Conservation (phyloP, 2,329 filamentous ascomycete species). For the Aspergillus fumigatus region DNA sequence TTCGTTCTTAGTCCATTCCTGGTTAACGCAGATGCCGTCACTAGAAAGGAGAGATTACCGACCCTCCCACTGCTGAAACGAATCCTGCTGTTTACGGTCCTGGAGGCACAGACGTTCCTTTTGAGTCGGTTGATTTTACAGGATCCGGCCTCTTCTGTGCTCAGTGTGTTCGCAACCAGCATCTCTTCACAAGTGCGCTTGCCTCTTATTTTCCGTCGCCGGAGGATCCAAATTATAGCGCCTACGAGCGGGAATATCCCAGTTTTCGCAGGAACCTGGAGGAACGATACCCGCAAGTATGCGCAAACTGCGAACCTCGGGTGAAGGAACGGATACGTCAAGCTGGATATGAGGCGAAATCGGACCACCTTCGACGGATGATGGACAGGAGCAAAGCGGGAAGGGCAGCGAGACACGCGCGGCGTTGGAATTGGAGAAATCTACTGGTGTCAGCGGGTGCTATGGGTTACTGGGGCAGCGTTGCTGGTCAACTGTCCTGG, state of each 20-base stretch:
- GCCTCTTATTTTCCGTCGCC: conserved; percentile 71
- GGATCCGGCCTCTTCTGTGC: conserved; percentile 59
- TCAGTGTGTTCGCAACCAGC: conserved; percentile 84
- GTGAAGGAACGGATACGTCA: conserved; percentile 66
- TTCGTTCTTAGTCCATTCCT: conserved; percentile 1
- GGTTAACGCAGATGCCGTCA: conserved; percentile 16
- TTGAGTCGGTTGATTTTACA: conserved; percentile 26
- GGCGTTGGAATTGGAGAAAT: conserved; percentile 41
- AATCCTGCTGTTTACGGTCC: conserved; percentile 32
- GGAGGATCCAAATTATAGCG: conserved; percentile 62
- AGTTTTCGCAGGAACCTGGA: conserved; percentile 70
- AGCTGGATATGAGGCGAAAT: conserved; percentile 75
- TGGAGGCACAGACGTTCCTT: conserved; percentile 45
- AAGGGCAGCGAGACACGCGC: conserved; percentile 27
- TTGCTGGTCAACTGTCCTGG: conserved; percentile 42
- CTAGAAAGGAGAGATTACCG: conserved; percentile 81
- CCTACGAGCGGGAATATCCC: conserved; percentile 65
- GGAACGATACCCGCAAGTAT: conserved; percentile 82
- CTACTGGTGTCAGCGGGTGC: conserved; percentile 41
- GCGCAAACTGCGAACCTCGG: conserved; percentile 69
- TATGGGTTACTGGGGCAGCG: conserved; percentile 39
- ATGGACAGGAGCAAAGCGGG: conserved; percentile 57
- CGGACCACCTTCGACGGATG: conserved; percentile 72
- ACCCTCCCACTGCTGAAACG: conserved; percentile 67
- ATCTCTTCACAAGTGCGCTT: conserved; percentile 68